Evolutionary conservation across 768 basidiomycete genomes (phyloP).

Genomic region (Lentinula raphanica): DNA sequence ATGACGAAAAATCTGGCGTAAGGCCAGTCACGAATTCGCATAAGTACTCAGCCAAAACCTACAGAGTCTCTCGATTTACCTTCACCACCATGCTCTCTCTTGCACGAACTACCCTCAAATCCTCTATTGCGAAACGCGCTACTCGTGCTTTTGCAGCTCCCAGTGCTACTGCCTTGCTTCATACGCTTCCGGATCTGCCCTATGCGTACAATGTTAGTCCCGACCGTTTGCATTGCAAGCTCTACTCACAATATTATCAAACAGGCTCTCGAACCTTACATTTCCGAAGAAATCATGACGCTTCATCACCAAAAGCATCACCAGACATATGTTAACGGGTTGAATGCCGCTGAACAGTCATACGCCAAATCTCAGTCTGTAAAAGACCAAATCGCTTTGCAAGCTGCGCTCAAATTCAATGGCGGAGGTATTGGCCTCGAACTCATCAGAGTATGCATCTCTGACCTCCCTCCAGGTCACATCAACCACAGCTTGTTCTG

Average conservation of each 20-base stretch:
- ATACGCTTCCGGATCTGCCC: slow-evolving; percentile 76
- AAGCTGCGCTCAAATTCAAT: slow-evolving; percentile 93
- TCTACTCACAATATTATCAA: background rate
- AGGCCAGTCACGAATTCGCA: background rate
- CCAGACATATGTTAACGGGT: slow-evolving; percentile 88
- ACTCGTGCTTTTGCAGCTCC: slow-evolving; percentile 41
- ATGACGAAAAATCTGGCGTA: background rate
- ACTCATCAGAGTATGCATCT: no score
- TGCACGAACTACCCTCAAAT: slow-evolving; percentile 38
- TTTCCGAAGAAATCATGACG: slow-evolving; percentile 89
- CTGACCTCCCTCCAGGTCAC: slow-evolving; percentile 49
- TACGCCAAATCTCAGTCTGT: slow-evolving; percentile 61
- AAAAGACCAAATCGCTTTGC: slow-evolving; percentile 77
- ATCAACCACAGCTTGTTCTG: slow-evolving; percentile 97
- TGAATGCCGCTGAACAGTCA: slow-evolving; percentile 89
- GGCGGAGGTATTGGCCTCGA: slow-evolving; percentile 67
- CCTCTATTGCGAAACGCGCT: slow-evolving; percentile 21
- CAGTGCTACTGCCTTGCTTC: slow-evolving; percentile 40
- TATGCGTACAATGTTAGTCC: slow-evolving; percentile 69
- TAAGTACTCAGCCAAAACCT: background rate
- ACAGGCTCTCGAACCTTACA: slow-evolving; percentile 87
- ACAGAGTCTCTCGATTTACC: background rate
- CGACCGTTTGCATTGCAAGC: slow-evolving; percentile 9
- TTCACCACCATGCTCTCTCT: slow-evolving; percentile 42
- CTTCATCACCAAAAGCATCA: slow-evolving; percentile 91